Evolutionary conservation across 2,329 filamentous ascomycete species (phyloP).

Genomic region (Colletotrichum noveboracense): DNA sequence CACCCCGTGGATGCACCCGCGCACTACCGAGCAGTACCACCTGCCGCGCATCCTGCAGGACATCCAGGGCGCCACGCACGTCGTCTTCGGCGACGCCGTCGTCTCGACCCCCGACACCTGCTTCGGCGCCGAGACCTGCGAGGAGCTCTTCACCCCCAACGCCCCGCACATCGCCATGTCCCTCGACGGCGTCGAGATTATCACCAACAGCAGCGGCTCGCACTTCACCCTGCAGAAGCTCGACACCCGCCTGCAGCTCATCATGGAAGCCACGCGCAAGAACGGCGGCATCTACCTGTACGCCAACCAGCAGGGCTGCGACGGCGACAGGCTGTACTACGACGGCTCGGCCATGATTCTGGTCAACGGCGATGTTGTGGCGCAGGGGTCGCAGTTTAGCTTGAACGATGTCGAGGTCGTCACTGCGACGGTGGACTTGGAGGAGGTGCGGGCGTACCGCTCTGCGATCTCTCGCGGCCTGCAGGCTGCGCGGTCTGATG

Average conservation of each 20-base stretch:
- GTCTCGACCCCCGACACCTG: conserved; percentile 65
- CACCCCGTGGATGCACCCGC: conserved; percentile 64
- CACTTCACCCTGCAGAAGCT: conserved; percentile 70
- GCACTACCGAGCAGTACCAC: conserved; percentile 68
- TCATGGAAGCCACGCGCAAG: conserved; percentile 65
- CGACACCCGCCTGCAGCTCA: conserved; percentile 66
- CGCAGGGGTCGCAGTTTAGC: conserved; percentile 32
- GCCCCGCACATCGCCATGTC: conserved; percentile 30
- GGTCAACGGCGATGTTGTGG: conserved; percentile 67
- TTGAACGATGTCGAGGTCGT: conserved; percentile 70
- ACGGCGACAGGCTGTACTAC: conserved; percentile 57
- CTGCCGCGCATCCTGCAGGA: conserved; percentile 64
- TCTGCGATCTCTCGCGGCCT: conserved; percentile 60
- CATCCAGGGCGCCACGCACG: conserved; percentile 48
- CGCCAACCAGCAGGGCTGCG: conserved; percentile 57
- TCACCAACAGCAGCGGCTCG: conserved; percentile 72
- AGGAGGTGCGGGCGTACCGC: conserved; percentile 71
- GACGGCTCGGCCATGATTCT: conserved; percentile 66
- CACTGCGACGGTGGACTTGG: conserved; percentile 70
- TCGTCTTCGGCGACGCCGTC: conserved; percentile 73
- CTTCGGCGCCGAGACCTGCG: conserved; percentile 62
- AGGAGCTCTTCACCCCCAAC: conserved; percentile 68
- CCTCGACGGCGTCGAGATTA: conserved; percentile 69
- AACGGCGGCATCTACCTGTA: conserved; percentile 55
- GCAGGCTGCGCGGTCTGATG: conserved; percentile 57